Conservation (phyloP, 768 basidiomycete genomes). For the Lanmaoa pseudosensibilis region DNA sequence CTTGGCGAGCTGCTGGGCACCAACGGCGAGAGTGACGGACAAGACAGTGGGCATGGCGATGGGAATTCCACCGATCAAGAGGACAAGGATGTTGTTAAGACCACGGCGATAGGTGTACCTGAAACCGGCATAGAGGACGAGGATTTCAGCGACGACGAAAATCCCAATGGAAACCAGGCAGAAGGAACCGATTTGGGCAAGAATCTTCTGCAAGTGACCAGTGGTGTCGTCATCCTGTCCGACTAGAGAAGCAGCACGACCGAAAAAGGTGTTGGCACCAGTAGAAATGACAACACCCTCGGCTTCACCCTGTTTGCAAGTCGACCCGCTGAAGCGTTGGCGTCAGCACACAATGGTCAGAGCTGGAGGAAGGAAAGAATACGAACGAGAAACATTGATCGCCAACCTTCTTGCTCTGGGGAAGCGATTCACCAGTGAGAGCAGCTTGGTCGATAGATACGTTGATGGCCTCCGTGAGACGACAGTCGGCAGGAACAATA, state of each 20-base stretch:
- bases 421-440: constrained; percentile 95
- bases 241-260: constrained; percentile 96
- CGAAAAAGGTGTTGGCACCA: constrained; percentile 98
- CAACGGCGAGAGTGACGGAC: constrained; percentile 97
- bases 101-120: constrained; percentile 88
- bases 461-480: constrained; percentile 95
- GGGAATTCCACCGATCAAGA: constrained; percentile 99
- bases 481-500: constrained; percentile 96
- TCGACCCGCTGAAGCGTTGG: constrained; percentile 67
- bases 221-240: constrained; percentile 97
- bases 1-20: constrained; percentile 97
- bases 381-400: constrained; percentile 98
- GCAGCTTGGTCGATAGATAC: constrained; percentile 99
- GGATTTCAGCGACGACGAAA: constrained; percentile 92
- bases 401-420: constrained; percentile 85
- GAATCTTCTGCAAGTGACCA: constrained; percentile 97
- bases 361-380: background rate
- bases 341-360: background rate
- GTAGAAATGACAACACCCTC: constrained; percentile 99
- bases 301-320: constrained; percentile 98
- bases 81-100: constrained; percentile 95
- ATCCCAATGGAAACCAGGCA: constrained; percentile 95
- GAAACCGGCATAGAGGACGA: constrained; percentile 93
- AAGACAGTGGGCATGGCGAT: constrained; percentile 99
- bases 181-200: constrained; percentile 97